phyloP scores from a whole-genome alignment of 1,284 basidiomycete genomes.

The Papiliotrema fonsecae region DNA sequence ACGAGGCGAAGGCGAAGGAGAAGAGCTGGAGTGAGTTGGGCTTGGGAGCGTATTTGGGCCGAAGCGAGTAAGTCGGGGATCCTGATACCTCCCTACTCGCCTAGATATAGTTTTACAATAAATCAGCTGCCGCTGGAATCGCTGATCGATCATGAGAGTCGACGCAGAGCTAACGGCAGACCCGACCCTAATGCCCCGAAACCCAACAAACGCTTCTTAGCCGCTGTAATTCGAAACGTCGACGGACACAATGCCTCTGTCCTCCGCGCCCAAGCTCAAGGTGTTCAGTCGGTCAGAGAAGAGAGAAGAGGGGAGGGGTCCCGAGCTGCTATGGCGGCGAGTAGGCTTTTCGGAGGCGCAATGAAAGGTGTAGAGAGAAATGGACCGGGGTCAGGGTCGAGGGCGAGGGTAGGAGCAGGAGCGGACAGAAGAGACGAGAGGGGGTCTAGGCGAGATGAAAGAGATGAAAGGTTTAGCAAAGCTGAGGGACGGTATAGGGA shows the following conservation, averaged over 20 bases:
- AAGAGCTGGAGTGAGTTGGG: slow-evolving; percentile 51
- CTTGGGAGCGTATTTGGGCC: slow-evolving; percentile 49
- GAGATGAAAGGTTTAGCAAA: slow-evolving; percentile 22
- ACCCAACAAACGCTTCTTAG: slow-evolving; percentile 86
- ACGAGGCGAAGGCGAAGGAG: slow-evolving; percentile 84
- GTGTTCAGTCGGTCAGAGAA: slow-evolving; percentile 63
- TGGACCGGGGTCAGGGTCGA: slow-evolving; percentile 25
- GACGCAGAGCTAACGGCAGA: slow-evolving; percentile 13
- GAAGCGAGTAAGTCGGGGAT: slow-evolving; percentile 57
- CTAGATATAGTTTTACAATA: too few relatives aligned
- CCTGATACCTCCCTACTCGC: background rate
- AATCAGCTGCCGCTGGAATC: background rate
- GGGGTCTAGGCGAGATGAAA: slow-evolving; percentile 8
- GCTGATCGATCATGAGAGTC: background rate
- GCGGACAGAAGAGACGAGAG: slow-evolving; percentile 29
- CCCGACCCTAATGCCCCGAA: slow-evolving; percentile 56
- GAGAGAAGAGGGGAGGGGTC: slow-evolving; percentile 4
- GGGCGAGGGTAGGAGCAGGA: slow-evolving; percentile 35
- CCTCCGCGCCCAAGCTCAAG: slow-evolving; percentile 66
- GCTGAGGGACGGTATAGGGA: too few relatives aligned
- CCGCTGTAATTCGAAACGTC: slow-evolving; percentile 79
- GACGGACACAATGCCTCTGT: slow-evolving; percentile 87
- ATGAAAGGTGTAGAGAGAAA: slow-evolving; percentile 16
- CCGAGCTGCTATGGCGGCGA: slow-evolving; percentile 9
- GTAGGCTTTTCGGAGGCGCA: slow-evolving; percentile 39